Evolutionary conservation across 192 early-diverging fungal genomes (phyloP), one percentile per base, ranked within the genome.

Genomic region (Backusella liffmaniae): DNA sequence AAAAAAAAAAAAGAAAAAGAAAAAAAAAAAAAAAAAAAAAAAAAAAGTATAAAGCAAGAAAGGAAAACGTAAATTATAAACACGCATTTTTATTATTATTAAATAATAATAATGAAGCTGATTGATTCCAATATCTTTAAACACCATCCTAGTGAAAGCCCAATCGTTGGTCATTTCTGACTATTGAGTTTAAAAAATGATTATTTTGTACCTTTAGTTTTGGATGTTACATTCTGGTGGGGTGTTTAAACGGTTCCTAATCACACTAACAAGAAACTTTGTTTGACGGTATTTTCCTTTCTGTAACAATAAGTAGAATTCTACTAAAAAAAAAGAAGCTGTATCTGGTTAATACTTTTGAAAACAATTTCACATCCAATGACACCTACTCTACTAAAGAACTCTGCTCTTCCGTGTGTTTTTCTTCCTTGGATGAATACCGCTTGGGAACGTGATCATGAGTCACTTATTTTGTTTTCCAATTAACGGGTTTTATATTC

Each of bases 101-200:
- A 16, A 59, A 59, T 26, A 59, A 59, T 23, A 23, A 56, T 26
- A 4, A 29, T 62, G 56, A 29, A 62, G 56, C 56, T 29, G 56
- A 62, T 62, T 62, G 56, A 62, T 62, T 62, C 21, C 26, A 29
- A 13, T 13, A 62, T 29, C 56, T 62, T 62, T 9, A 29, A 62
- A 26, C 56, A 8, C 56, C 21, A 62, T 62, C 56, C 9, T 4
- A 13, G 10, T 10, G 10, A 9, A 62, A 10, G 23, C 29, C 56
- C 56, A 62, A 62, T 62, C 56, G 56, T 62, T 62, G 26, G 56
- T 29, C 56, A 62, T 62, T 62, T 2, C 56, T 62, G 56, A 62
- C 10, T 23, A 62, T 29, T 23, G 56, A 29, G 56, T 62, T 62
- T 62, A 21, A 62, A 62, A 23, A 29, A 13, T 1, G 7, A 26